Evolutionary conservation across 2,329 filamentous ascomycete species (phyloP), one percentile per base, ranked within the genome.

Genomic region (Fusarium odoratissimum): DNA sequence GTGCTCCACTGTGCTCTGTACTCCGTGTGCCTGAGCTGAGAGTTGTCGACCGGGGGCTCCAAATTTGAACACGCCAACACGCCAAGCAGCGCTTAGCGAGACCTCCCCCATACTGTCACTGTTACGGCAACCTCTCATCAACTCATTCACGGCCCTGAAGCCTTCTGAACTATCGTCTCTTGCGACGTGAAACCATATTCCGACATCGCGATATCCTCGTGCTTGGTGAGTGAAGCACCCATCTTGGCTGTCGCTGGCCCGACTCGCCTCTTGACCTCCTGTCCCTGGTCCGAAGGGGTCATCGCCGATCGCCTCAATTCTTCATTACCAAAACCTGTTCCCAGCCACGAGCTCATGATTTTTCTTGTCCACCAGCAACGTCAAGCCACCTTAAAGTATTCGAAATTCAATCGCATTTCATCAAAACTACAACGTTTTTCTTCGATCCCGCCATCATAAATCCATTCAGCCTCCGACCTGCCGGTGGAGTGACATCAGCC

Each of bases 31-130:
- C 68, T 69, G 65, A 69, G 66, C 51, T 69, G 64, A 69, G 37
- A 64, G 49, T 65, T 71, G 65, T 66, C 51, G 65, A 57, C 69
- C 69, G 60, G 76, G 75, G 75, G 69, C 61, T 69, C 74, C 72
- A 71, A 77, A 76, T 77, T 79, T 77, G 67, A 69, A 76, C 67
- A 77, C 77, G 75, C 77, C 68, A 69, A 76, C 67, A 77, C 75
- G 76, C 77, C 77, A 77, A 79, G 76, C 76, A 77, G 78, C 78
- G 78, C 78, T 80, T 80, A 80, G 78, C 77, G 77, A 79, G 72
- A 74, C 71, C 48, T 72, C 68, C 72, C 71, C 72, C 68, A 69
- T 74, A 74, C 64, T 74, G 67, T 72, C 65, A 75, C 72, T 75
- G 73, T 73, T 74, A 75, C 72, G 70, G 72, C 72, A 78, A 76